Conservation (phyloP, 2,329 filamentous ascomycete genomes). For the Leptographium radiaticola region DNA sequence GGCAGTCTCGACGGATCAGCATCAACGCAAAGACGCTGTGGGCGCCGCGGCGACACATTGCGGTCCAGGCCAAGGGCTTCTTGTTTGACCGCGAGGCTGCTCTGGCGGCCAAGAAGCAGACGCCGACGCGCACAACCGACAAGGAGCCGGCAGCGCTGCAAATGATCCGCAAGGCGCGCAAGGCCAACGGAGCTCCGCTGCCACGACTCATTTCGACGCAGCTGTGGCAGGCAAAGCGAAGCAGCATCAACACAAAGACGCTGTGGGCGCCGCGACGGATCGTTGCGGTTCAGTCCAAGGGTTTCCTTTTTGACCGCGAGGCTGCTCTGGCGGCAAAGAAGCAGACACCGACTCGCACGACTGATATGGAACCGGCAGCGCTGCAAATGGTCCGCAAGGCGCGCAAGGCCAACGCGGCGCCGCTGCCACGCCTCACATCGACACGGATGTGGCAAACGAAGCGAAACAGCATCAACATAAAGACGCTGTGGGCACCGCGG, state of each 20-base stretch:
- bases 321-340: slow-evolving; percentile 5
- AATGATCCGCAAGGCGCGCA: slow-evolving; percentile 11
- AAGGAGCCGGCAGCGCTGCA: slow-evolving; percentile 15
- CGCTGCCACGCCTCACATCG: slow-evolving; percentile 7
- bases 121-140: slow-evolving; percentile 9
- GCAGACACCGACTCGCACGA: slow-evolving; percentile 9
- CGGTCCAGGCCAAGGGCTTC: no score
- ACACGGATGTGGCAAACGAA: slow-evolving; percentile 14
- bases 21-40: background rate
- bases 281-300: background rate
- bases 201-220: slow-evolving; percentile 1
- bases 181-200: background rate
- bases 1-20: background rate
- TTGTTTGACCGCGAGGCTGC: slow-evolving; percentile 8
- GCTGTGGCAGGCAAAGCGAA: background rate
- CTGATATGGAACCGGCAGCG: slow-evolving; percentile 14
- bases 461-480: background rate
- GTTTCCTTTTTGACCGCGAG: slow-evolving; percentile 6
- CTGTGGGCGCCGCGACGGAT: slow-evolving; percentile 5
- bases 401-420: slow-evolving; percentile 6
- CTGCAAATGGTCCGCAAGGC: slow-evolving; percentile 17
- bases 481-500: background rate
- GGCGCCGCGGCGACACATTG: background rate
- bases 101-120: slow-evolving; percentile 2
- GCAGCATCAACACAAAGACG: background rate